Evolutionary conservation across 2,329 filamentous ascomycete species (phyloP).

Genomic region (Aspergillus vadensis): DNA sequence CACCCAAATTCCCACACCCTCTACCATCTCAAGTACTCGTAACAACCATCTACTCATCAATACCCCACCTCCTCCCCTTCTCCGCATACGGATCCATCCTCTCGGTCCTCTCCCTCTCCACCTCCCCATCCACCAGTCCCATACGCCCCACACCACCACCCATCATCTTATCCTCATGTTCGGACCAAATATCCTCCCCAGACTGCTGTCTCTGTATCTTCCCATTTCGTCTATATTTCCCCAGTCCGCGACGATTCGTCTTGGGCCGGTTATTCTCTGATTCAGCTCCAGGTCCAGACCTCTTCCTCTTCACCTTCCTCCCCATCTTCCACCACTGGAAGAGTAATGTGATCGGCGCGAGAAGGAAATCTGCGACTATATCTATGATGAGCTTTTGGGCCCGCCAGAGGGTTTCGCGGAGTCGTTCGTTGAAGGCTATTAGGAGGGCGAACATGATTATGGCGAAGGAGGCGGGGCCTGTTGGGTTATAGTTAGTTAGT

Average conservation of each 20-base stretch:
- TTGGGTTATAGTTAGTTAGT: background rate
- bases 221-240: slow-evolving; percentile 23
- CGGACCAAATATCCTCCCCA: slow-evolving; percentile 37
- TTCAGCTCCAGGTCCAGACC: too few relatives aligned
- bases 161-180: slow-evolving; percentile 25
- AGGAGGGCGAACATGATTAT: slow-evolving; percentile 57
- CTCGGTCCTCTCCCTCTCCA: slow-evolving; percentile 10
- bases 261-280: too few relatives aligned
- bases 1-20: background rate
- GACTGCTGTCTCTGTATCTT: slow-evolving; percentile 18
- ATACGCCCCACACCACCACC: slow-evolving; percentile 12
- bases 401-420: slow-evolving; percentile 30
- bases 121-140: slow-evolving; percentile 10
- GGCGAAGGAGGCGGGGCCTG: slow-evolving; percentile 49
- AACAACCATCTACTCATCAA: background rate
- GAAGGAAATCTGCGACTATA: slow-evolving; percentile 26
- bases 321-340: background rate
- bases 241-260: too few relatives aligned
- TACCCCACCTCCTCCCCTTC: slow-evolving; percentile 10
- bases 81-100: slow-evolving; percentile 11
- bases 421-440: slow-evolving; percentile 54
- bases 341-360: slow-evolving; percentile 19
- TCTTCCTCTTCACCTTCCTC: slow-evolving; percentile 7
- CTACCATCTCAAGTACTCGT: background rate
- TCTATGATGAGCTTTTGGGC: slow-evolving; percentile 27